These are phyloP conservation scores for Paramecium pentaurelia DNA, from an alignment of 73 alveolate genomes.

Conservation along the genomic window DNA sequence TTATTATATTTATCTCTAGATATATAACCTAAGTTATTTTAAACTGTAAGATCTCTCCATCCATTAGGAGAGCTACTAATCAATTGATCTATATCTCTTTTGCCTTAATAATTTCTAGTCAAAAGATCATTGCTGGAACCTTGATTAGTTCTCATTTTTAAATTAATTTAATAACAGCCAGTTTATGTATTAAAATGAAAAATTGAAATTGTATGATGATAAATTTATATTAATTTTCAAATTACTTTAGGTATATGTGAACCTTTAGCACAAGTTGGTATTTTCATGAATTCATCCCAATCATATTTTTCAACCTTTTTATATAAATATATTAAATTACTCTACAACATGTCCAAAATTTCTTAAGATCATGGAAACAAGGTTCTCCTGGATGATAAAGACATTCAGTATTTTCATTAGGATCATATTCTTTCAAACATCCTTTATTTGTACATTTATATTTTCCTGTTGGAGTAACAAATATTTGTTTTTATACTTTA, in stretches of 20 bases:
- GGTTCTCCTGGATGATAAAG: conserved; percentile 94
- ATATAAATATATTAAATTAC: conserved; percentile 57
- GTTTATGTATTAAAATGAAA: background rate
- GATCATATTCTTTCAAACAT: conserved; percentile 86
- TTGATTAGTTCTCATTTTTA: background rate
- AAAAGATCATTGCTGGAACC: background rate
- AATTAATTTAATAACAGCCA: background rate
- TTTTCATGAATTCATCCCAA: conserved; percentile 99
- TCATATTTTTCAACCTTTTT: conserved; percentile 86
- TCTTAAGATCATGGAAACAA: conserved; percentile 94
- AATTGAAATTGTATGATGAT: background rate
- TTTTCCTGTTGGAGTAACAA: conserved; percentile 52
- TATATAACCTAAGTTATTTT: background rate
- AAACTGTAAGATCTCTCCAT: background rate
- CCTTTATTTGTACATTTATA: conserved; percentile 89
- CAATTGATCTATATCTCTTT: background rate
- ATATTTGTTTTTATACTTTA: conserved; percentile 7
- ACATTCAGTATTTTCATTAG: conserved; percentile 85
- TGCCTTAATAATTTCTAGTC: background rate
- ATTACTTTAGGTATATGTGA: conserved; percentile 68
- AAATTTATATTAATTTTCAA: background rate
- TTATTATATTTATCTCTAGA: background rate
- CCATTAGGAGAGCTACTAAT: background rate
- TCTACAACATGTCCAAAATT: conserved; percentile 97
- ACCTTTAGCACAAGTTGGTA: conserved; percentile 95